These are phyloP conservation scores for Aureobasidium sp. DNA, from an alignment of 2,329 filamentous ascomycete genomes.

Conservation along the genomic window DNA sequence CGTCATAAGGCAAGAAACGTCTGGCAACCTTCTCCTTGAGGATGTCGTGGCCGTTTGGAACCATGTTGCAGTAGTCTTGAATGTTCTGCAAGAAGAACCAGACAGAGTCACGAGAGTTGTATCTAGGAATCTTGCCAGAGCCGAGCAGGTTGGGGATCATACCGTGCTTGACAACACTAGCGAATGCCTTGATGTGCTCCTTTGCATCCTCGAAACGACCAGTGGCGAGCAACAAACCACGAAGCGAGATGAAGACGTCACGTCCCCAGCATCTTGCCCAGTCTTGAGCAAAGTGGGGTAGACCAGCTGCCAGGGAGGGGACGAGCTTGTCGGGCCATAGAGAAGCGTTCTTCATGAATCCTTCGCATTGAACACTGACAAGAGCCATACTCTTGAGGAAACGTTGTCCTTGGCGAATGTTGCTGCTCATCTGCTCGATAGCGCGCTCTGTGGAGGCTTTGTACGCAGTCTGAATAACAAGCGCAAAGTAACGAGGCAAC, in stretches of 20 bases:
- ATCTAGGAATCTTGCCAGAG: slow-evolving; percentile 76
- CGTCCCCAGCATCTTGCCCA: slow-evolving; percentile 98
- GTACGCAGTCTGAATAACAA: slow-evolving; percentile 83
- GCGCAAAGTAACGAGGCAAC: slow-evolving; percentile 84
- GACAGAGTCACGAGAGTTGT: slow-evolving; percentile 91
- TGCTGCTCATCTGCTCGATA: slow-evolving; percentile 69
- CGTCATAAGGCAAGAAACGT: slow-evolving; percentile 89
- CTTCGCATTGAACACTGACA: slow-evolving; percentile 87
- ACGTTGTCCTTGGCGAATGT: slow-evolving; percentile 72
- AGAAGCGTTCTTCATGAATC: slow-evolving; percentile 81
- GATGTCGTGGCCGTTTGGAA: slow-evolving; percentile 66
- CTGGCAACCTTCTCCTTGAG: slow-evolving; percentile 71
- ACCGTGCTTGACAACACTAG: slow-evolving; percentile 92
- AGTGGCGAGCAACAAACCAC: slow-evolving; percentile 85
- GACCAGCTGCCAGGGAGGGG: slow-evolving; percentile 79
- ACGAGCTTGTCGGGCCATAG: slow-evolving; percentile 80
- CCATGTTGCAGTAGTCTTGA: slow-evolving; percentile 82
- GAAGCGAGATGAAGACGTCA: slow-evolving; percentile 92
- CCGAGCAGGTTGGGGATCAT: slow-evolving; percentile 95
- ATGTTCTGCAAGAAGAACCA: slow-evolving; percentile 98
- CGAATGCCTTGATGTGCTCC: slow-evolving; percentile 92
- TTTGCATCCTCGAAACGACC: slow-evolving; percentile 81
- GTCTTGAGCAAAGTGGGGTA: slow-evolving; percentile 87
- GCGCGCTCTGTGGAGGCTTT: slow-evolving; percentile 71
- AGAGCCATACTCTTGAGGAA: slow-evolving; percentile 85